A percentile compares a stretch with the other conserved stretches of the same genome.
Conservation (phyloP, 164 flowering plant genomes). For the Echeveria elegans region DNA sequence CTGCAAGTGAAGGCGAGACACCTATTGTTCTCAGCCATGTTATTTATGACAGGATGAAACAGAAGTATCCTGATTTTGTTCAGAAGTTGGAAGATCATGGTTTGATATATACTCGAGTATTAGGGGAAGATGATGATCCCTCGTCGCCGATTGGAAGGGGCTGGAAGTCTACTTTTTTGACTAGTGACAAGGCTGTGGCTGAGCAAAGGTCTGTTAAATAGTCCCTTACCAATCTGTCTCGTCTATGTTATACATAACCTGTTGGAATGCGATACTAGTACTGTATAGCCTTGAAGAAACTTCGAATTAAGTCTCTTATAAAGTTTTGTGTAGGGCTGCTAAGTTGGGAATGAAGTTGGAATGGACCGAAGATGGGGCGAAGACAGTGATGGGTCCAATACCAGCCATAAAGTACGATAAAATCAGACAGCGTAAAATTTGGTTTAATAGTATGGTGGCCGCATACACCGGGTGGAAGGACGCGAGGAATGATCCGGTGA, state of each 20-base stretch:
- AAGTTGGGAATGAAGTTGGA: slow-evolving; percentile 74
- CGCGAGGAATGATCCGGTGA: too few relatives aligned
- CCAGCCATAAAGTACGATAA: slow-evolving; percentile 69
- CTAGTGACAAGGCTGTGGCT: slow-evolving; percentile 66
- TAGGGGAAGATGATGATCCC: slow-evolving; percentile 78
- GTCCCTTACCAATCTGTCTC: too few relatives aligned
- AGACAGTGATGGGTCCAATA: slow-evolving; percentile 74
- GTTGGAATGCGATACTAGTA: too few relatives aligned
- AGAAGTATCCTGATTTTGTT: slow-evolving; percentile 70
- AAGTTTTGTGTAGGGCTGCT: slow-evolving; percentile 47
- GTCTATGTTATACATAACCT: too few relatives aligned
- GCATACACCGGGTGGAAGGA: slow-evolving; percentile 80
- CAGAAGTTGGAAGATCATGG: slow-evolving; percentile 60
- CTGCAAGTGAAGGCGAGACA: slow-evolving; percentile 79
- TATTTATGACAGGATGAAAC: slow-evolving; percentile 68
- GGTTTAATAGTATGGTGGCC: slow-evolving; percentile 95
- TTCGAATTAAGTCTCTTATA: too few relatives aligned
- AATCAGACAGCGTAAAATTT: slow-evolving; percentile 55
- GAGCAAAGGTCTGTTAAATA: slow-evolving; percentile 70
- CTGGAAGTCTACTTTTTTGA: slow-evolving; percentile 85
- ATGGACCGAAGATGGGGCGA: slow-evolving; percentile 71
- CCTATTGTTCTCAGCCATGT: slow-evolving; percentile 84
- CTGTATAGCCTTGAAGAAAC: too few relatives aligned
- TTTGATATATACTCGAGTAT: slow-evolving; percentile 53
- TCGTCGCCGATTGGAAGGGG: slow-evolving; percentile 87